Evolutionary conservation across 148 eudicot species (phyloP).

Genomic region (Fagopyrum esculentum): DNA sequence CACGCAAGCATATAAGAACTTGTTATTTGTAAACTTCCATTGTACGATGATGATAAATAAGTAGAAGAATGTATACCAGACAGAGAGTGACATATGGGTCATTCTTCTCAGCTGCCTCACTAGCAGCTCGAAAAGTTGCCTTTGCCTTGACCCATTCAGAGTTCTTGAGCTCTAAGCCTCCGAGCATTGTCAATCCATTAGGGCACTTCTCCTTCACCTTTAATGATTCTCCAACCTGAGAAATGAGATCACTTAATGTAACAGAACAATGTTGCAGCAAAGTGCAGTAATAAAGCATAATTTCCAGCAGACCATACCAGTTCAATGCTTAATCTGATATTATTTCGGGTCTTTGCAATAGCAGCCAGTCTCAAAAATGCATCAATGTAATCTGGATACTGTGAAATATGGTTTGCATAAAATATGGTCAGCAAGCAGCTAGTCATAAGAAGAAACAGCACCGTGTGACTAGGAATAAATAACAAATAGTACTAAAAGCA

Average conservation of each 20-base stretch:
- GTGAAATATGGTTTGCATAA: slow-evolving; percentile 15
- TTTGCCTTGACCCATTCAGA: slow-evolving; percentile 99
- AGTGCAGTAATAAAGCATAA: background rate
- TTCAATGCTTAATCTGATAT: slow-evolving; percentile 73
- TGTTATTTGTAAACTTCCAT: background rate
- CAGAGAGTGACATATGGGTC: slow-evolving; percentile 91
- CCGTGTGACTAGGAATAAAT: background rate
- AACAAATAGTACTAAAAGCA: background rate
- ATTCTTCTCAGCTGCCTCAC: slow-evolving; percentile 69
- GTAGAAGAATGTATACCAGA: slow-evolving; percentile 42
- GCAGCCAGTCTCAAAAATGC: slow-evolving; percentile 87
- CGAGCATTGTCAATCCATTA: slow-evolving; percentile 77
- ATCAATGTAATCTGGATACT: slow-evolving; percentile 91
- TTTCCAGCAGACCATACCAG: slow-evolving; percentile 46
- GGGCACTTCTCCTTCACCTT: slow-evolving; percentile 82
- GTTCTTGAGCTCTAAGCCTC: slow-evolving; percentile 92
- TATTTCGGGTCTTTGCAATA: slow-evolving; percentile 81
- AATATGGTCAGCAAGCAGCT: background rate
- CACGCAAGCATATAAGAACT: slow-evolving; percentile 16
- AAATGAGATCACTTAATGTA: slow-evolving; percentile 13
- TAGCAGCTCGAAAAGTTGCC: slow-evolving; percentile 90
- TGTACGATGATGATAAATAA: slow-evolving; percentile 1
- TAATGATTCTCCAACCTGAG: slow-evolving; percentile 76
- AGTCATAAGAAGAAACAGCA: background rate
- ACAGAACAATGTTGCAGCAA: slow-evolving; percentile 6